Conservation (phyloP, 1,284 basidiomycete genomes). For the Stygiomarasmius scandens region DNA sequence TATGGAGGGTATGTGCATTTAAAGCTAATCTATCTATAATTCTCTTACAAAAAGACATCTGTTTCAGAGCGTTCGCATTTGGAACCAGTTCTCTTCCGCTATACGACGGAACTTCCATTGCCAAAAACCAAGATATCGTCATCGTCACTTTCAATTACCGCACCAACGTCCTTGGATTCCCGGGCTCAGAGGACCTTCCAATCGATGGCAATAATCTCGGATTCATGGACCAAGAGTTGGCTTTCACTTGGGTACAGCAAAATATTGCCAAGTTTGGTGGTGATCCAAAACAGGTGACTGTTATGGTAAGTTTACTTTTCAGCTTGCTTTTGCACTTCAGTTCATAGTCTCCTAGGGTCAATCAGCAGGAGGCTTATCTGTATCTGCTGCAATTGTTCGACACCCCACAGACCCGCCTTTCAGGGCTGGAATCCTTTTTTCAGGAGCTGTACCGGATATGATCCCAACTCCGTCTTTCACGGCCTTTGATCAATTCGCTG, state of each 20-base stretch:
- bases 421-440: conserved; percentile 15
- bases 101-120: conserved; percentile 19
- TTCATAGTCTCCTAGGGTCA: conserved; percentile 7
- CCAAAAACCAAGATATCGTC: conserved; percentile 20
- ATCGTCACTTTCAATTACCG: conserved; percentile 25
- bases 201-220: conserved; percentile 19
- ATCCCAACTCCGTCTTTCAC: conserved; percentile 8
- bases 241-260: conserved; percentile 21
- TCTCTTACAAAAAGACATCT: not conserved
- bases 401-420: conserved; percentile 18
- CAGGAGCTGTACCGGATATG: not conserved
- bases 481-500: conserved; percentile 17
- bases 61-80: not conserved
- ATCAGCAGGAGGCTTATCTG: conserved; percentile 21
- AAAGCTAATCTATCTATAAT: not conserved
- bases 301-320: conserved; percentile 14
- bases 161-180: conserved; percentile 24
- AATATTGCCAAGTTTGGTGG: conserved; percentile 25
- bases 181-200: conserved; percentile 19
- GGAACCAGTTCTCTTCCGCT: conserved; percentile 10
- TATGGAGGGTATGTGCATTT: conserved; percentile 8
- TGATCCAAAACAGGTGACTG: conserved; percentile 22
- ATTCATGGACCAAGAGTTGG: conserved; percentile 25
- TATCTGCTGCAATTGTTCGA: conserved; percentile 11
- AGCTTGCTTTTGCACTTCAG: not conserved